These are phyloP conservation scores for Viola odorata DNA, from an alignment of 345 rosid species.

Conservation along the genomic window DNA sequence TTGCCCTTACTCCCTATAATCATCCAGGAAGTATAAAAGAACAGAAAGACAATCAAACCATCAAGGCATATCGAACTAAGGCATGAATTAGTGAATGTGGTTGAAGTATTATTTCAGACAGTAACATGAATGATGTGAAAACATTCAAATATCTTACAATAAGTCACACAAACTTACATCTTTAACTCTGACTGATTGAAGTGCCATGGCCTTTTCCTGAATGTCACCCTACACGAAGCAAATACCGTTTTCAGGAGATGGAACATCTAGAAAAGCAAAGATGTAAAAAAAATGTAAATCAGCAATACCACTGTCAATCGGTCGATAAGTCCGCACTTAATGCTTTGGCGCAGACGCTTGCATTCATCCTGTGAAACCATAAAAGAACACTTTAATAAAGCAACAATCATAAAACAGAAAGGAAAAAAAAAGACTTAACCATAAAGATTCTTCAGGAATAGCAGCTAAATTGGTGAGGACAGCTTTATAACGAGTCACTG, in stretches of 20 bases:
- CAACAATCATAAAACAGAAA: background rate
- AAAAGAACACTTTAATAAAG: conserved; percentile 4
- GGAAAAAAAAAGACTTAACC: background rate
- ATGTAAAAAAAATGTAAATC: conserved; percentile 3
- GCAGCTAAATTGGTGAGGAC: background rate
- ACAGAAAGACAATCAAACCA: too few species aligned
- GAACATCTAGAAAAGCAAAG: conserved; percentile 1
- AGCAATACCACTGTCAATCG: conserved; percentile 78
- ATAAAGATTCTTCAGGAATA: background rate
- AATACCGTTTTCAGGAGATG: conserved; percentile 10
- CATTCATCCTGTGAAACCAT: conserved; percentile 79
- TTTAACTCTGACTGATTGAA: conserved; percentile 89
- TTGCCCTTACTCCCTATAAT: too few species aligned
- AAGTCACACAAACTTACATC: conserved; percentile 51
- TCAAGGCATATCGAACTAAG: too few species aligned
- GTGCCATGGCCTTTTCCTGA: conserved; percentile 84
- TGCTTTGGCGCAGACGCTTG: conserved; percentile 95
- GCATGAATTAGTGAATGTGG: too few species aligned
- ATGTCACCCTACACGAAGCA: conserved; percentile 69
- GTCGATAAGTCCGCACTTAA: conserved; percentile 85
- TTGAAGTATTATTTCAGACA: too few species aligned
- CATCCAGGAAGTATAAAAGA: too few species aligned
- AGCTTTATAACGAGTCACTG: too few species aligned
- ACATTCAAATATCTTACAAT: too few species aligned
- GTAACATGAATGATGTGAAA: too few species aligned